phyloP scores from a whole-genome alignment of 2,329 filamentous ascomycete genomes.

The Talaromyces amestolkiae region DNA sequence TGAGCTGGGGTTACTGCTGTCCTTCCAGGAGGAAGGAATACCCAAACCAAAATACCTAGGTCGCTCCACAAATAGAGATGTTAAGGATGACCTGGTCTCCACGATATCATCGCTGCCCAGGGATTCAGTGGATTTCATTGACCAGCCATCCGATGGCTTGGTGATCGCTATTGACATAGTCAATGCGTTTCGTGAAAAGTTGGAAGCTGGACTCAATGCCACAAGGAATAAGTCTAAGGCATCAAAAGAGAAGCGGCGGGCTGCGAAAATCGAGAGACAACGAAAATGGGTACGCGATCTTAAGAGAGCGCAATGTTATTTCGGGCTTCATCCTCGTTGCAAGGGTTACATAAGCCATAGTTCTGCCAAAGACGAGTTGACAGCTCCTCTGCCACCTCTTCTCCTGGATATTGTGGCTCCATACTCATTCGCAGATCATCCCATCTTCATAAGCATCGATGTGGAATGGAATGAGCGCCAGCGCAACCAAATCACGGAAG shows the following conservation, averaged over 20 bases:
- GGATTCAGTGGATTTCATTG: background rate
- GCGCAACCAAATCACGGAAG: constrained; percentile 70
- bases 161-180: constrained; percentile 19
- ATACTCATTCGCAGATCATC: constrained; percentile 51
- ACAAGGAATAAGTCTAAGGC: constrained; percentile 51
- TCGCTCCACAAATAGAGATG: constrained; percentile 49
- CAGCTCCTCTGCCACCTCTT: constrained; percentile 35
- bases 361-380: constrained; percentile 27
- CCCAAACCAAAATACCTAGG: constrained; percentile 69
- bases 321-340: constrained; percentile 61
- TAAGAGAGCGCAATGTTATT: constrained; percentile 65
- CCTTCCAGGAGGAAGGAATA: constrained; percentile 60
- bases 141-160: background rate
- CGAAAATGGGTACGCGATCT: constrained; percentile 56
- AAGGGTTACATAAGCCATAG: background rate
- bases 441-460: constrained; percentile 76
- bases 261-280: constrained; percentile 51
- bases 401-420: constrained; percentile 48
- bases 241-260: constrained; percentile 50
- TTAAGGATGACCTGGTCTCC: constrained; percentile 36
- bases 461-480: constrained; percentile 74
- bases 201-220: constrained; percentile 52
- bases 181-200: constrained; percentile 52
- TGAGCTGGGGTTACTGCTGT: constrained; percentile 57
- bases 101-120: constrained; percentile 31